Evolutionary conservation across 2,329 filamentous ascomycete genomes (phyloP).

Genomic region (Pyricularia sp.): DNA sequence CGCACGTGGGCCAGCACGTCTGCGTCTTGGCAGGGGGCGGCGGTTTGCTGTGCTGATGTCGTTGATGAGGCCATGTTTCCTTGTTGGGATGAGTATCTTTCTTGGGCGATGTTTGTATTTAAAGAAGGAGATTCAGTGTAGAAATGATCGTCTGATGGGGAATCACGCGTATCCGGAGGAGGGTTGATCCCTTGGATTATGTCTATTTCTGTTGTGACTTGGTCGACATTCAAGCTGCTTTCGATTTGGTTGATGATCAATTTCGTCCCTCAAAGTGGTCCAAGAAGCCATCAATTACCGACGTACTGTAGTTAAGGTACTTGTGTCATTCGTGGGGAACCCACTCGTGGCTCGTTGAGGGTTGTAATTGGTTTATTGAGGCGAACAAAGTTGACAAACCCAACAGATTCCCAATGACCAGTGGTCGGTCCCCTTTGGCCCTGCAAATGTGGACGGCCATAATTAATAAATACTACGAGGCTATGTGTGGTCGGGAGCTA

Average conservation of each 20-base stretch:
- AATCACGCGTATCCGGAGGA: neutral
- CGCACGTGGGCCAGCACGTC: slow-evolving; percentile 15
- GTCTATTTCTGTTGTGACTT: neutral
- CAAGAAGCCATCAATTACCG: neutral
- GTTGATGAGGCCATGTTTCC: slow-evolving; percentile 1
- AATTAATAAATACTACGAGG: neutral
- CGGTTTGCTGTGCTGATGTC: neutral
- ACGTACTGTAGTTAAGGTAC: neutral
- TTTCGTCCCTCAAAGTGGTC: neutral
- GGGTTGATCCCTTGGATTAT: neutral
- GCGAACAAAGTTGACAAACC: too few species aligned
- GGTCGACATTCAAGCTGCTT: too few species aligned
- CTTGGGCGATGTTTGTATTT: too few species aligned
- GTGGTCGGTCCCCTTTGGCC: too few species aligned
- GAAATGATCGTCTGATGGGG: neutral
- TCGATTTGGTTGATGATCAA: neutral
- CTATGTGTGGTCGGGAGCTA: neutral
- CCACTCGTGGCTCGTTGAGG: neutral
- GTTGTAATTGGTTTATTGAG: too few species aligned
- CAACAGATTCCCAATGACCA: too few species aligned
- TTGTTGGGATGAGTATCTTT: neutral
- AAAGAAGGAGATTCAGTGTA: neutral
- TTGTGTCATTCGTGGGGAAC: neutral
- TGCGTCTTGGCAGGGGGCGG: neutral
- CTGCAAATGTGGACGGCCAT: too few species aligned